Conservation (phyloP, 257 asterid species). For the Jaltomata sinuosa region DNA sequence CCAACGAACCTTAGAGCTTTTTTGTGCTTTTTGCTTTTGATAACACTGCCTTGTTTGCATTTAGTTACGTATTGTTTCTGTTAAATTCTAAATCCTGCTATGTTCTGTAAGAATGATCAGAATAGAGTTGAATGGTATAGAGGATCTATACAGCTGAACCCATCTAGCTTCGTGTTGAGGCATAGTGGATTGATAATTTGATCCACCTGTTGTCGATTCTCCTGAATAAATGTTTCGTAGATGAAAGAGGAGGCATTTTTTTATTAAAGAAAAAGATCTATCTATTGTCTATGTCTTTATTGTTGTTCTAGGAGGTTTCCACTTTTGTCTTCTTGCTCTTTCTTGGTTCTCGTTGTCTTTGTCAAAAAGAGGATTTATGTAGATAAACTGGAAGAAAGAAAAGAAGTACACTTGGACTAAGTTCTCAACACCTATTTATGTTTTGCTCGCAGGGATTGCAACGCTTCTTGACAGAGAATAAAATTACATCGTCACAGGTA, state of each 20-base stretch:
- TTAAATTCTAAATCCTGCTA: too few species aligned
- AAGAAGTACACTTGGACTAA: neutral
- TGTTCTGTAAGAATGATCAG: too few species aligned
- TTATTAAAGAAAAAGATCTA: neutral
- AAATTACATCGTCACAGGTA: slow-evolving; percentile 85
- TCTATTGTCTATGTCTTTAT: neutral
- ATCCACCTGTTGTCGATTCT: neutral
- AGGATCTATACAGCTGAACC: too few species aligned
- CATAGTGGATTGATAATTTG: too few species aligned
- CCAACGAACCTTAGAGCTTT: too few species aligned
- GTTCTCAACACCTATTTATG: neutral
- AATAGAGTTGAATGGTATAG: too few species aligned
- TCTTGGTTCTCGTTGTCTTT: neutral
- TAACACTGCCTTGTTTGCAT: too few species aligned
- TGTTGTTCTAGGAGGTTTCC: neutral
- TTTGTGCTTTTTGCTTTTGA: too few species aligned
- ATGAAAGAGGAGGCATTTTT: neutral
- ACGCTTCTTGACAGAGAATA: slow-evolving; percentile 86
- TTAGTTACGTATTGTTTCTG: too few species aligned
- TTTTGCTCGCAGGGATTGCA: slow-evolving; percentile 66
- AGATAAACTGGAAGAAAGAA: neutral
- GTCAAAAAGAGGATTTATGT: neutral
- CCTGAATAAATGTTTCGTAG: neutral
- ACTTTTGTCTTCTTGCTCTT: neutral
- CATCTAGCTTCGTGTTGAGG: too few species aligned